Evolutionary conservation across 1,284 basidiomycete genomes (phyloP).

Genomic region (Sanghuangporus sanghuang): DNA sequence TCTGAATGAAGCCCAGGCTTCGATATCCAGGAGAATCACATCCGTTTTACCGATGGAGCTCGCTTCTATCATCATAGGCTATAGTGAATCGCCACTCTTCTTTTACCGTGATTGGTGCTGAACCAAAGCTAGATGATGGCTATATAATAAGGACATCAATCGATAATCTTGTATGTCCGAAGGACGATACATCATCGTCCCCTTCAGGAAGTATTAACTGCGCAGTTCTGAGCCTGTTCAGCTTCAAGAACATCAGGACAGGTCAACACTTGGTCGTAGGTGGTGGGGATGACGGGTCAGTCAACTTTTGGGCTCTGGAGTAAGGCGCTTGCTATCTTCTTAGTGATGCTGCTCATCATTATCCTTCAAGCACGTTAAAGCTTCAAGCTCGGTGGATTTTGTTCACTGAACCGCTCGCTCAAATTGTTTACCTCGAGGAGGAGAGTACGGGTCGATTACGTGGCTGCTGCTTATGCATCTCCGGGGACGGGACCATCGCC

Average conservation of each 20-base stretch:
- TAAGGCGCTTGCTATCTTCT: constrained; percentile 27
- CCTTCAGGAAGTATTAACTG: constrained; percentile 40
- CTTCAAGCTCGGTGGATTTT: constrained; percentile 64
- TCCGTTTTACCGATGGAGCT: constrained; percentile 53
- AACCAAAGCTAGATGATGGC: constrained; percentile 49
- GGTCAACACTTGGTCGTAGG: constrained; percentile 59
- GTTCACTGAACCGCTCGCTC: constrained; percentile 59
- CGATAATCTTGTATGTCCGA: constrained; percentile 23
- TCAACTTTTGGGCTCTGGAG: constrained; percentile 66
- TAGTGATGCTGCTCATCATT: neutral
- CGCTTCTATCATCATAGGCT: constrained; percentile 53
- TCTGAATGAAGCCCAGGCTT: neutral
- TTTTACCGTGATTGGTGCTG: neutral
- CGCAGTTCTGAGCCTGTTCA: constrained; percentile 44
- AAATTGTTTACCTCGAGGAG: constrained; percentile 54
- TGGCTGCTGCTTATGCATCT: constrained; percentile 71
- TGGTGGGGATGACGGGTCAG: constrained; percentile 69
- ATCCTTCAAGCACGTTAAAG: constrained; percentile 46
- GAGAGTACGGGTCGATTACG: constrained; percentile 56
- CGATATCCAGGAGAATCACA: constrained; percentile 30
- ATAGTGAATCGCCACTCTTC: constrained; percentile 38
- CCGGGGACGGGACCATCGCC: constrained; percentile 78
- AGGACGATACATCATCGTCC: constrained; percentile 2
- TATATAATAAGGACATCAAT: constrained; percentile 40
- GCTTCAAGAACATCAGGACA: constrained; percentile 49